Base-by-base conservation (phyloP, 2,329 filamentous ascomycete species). In the Thielaviopsis euricoi region DNA sequence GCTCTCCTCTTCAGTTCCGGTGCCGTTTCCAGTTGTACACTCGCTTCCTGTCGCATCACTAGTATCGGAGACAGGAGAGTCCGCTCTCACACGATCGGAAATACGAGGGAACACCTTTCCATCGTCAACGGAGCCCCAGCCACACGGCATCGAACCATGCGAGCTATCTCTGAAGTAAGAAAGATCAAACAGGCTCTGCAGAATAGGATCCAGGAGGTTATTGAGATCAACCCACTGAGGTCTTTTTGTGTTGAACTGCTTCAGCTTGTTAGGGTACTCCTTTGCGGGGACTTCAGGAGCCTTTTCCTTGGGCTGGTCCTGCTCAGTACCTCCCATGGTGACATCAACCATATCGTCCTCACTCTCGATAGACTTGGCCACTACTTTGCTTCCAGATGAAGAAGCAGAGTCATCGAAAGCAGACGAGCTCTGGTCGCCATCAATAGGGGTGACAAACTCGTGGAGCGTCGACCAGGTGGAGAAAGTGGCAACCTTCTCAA, bases 341-440 rank as follows among this genome's bases (percentile, higher is more conserved):
- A 98, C 83, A 66, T 96, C 87, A 6, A 97, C 87, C 65, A 96
- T 81, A 61, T 88, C 88, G 61, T 96, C 90, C 68, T 96, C 91
- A 10, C 89, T 87, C 67, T 90, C 85, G 1, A 95, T 79, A 2
- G 90, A 95, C 26, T 81, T 79, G 51, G 88, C 85, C 59, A 85
- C 80, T 52, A 95, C 77, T 66, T 85, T 86, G 62, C 86, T 81
- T 3, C 78, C 80, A 61, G 82, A 79, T 0, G 80, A 83, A 21
- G 82, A 78, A 2, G 76, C 73, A n/a, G 65, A 70, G 17, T 70
- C 69, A 3, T 53, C 53, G 50, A 73, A 71, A 15, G 70, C 67
- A 10, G 23, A 22, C 15, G 23, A 19, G 49, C 19, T 23, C 17
- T 50, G n/a, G 21, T 57, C 55, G 7, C 52, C 52, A 40, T 60